Conservation (phyloP, 129 eudicot genomes). For the Flaveria robusta region DNA sequence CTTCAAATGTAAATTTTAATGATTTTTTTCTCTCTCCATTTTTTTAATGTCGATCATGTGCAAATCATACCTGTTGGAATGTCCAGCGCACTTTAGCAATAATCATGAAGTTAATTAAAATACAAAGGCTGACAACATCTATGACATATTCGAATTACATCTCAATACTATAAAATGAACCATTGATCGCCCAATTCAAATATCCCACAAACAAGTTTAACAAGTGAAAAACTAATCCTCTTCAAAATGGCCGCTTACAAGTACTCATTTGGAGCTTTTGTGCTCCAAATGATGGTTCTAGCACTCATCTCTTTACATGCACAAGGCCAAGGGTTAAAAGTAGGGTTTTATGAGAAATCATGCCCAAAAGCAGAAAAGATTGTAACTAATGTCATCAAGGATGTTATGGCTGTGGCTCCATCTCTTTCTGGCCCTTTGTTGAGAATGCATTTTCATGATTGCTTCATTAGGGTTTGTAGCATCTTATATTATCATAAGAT, state of each 20-base stretch:
- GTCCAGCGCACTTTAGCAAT: slow-evolving; percentile 8
- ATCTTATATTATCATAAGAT: not conserved
- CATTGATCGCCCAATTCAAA: slow-evolving; percentile 5
- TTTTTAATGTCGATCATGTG: not conserved
- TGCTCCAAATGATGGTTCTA: slow-evolving; percentile 23
- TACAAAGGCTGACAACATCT: not conserved
- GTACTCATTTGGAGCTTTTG: slow-evolving; percentile 13
- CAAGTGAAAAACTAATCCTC: not conserved
- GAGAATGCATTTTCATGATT: slow-evolving; percentile 72
- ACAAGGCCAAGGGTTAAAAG: slow-evolving; percentile 46
- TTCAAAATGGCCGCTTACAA: slow-evolving; percentile 21
- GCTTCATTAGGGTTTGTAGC: slow-evolving; percentile 61
- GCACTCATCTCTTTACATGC: slow-evolving; percentile 21
- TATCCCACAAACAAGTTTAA: slow-evolving; percentile 21
- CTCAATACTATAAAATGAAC: slow-evolving; percentile 14
- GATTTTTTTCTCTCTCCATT: too few relatives aligned
- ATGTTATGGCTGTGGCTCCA: slow-evolving; percentile 54
- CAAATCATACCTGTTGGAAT: slow-evolving; percentile 10
- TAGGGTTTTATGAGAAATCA: slow-evolving; percentile 55
- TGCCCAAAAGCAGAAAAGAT: slow-evolving; percentile 57
- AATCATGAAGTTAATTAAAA: not conserved
- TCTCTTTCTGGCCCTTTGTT: slow-evolving; percentile 60
- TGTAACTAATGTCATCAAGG: slow-evolving; percentile 26
- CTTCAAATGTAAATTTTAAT: too few relatives aligned
- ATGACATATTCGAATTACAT: not conserved